These are phyloP conservation scores for Kwoniella europaea DNA, from an alignment of 768 basidiomycete species.

Conservation along the genomic window DNA sequence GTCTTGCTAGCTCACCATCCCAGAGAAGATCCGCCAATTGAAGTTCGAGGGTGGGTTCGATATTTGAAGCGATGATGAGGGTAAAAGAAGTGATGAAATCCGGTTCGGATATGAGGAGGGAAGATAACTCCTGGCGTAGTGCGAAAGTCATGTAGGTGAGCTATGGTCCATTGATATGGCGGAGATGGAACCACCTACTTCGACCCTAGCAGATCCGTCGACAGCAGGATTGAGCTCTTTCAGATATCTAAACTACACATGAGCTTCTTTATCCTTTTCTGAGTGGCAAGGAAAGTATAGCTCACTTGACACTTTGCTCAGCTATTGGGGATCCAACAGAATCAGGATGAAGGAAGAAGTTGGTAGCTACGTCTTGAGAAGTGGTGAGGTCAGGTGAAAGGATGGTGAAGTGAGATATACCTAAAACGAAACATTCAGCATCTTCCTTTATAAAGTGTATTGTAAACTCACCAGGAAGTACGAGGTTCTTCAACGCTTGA, in stretches of 20 bases:
- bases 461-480: slow-evolving; percentile 70
- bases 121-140: slow-evolving; percentile 61
- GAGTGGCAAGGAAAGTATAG: too few species aligned
- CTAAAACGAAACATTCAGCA: slow-evolving; percentile 33
- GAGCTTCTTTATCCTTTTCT: neutral
- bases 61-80: slow-evolving; percentile 83
- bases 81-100: slow-evolving; percentile 70
- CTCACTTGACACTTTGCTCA: slow-evolving; percentile 70
- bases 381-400: slow-evolving; percentile 71
- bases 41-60: slow-evolving; percentile 66
- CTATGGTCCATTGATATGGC: neutral
- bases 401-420: slow-evolving; percentile 93
- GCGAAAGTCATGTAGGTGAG: neutral
- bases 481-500: slow-evolving; percentile 91
- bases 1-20: slow-evolving; percentile 56
- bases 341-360: slow-evolving; percentile 87
- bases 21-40: slow-evolving; percentile 72
- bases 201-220: slow-evolving; percentile 68
- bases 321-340: slow-evolving; percentile 82
- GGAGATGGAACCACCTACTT: slow-evolving; percentile 52
- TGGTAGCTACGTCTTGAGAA: slow-evolving; percentile 84
- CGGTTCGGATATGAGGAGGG: slow-evolving; percentile 66
- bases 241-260: slow-evolving; percentile 65
- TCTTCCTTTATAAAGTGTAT: neutral
- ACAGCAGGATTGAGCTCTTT: slow-evolving; percentile 88